Percentiles rank a stretch among this genome's conserved stretches.
Conservation (phyloP, 2,329 filamentous ascomycete species). For the Pseudocercospora crystallina region DNA sequence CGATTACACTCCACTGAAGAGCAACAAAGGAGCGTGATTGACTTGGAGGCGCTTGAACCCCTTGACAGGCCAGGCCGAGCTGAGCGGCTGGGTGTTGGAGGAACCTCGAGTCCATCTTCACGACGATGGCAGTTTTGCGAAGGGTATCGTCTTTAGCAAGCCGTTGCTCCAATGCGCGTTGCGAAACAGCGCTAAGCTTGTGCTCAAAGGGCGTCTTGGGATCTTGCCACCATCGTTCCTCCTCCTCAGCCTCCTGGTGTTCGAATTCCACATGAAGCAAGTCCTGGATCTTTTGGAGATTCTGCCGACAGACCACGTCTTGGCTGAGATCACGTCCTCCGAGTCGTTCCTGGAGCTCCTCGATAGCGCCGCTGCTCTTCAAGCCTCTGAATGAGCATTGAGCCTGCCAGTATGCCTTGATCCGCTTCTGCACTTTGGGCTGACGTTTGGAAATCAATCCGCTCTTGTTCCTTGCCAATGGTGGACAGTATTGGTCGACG, state of each 20-base stretch:
- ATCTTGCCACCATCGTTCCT: conserved; percentile 7
- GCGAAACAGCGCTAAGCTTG: too few species aligned
- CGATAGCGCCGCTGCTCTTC: neutral
- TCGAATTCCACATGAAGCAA: neutral
- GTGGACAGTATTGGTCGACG: conserved; percentile 4
- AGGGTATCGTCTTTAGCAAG: too few species aligned
- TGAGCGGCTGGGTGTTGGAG: too few species aligned
- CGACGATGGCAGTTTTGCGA: too few species aligned
- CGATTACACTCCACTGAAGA: too few species aligned
- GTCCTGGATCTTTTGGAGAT: neutral
- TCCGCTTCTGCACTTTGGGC: neutral
- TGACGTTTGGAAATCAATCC: conserved; percentile 11
- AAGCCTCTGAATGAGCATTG: conserved; percentile 17
- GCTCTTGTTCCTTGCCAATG: neutral
- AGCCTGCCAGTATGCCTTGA: conserved; percentile 9
- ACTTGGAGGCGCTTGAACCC: too few species aligned
- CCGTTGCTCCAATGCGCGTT: too few species aligned
- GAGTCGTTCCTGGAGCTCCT: conserved; percentile 8
- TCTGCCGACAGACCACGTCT: neutral
- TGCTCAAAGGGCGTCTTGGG: too few species aligned
- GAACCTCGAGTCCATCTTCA: too few species aligned
- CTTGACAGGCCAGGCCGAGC: too few species aligned
- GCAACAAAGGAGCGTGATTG: too few species aligned
- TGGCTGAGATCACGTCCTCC: neutral
- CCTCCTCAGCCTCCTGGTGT: neutral